These are phyloP conservation scores for Pugionium dolabratum DNA, from an alignment of 345 rosid genomes.

Conservation along the genomic window DNA sequence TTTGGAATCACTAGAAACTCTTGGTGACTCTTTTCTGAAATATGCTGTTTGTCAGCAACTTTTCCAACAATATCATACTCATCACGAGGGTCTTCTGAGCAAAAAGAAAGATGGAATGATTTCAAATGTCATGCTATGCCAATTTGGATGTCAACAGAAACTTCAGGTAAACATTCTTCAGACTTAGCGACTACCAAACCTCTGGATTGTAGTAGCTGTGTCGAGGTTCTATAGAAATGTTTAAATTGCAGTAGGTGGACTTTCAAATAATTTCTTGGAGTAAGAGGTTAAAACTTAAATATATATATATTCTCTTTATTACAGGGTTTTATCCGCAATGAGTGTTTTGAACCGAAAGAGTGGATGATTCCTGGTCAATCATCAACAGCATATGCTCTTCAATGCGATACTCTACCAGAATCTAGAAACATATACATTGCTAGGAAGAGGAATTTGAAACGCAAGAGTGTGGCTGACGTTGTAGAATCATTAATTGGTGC, in stretches of 20 bases:
- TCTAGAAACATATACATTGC: constrained; percentile 47
- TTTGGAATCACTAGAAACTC: constrained; percentile 88
- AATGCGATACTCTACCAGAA: constrained; percentile 43
- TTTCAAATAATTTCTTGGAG: neutral
- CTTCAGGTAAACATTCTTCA: constrained; percentile 58
- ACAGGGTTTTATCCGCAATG: constrained; percentile 82
- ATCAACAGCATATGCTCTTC: constrained; percentile 41
- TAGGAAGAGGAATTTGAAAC: constrained; percentile 51
- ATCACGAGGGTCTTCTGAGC: constrained; percentile 87
- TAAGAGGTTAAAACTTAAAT: neutral
- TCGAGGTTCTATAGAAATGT: constrained; percentile 4
- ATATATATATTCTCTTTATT: constrained; percentile 15
- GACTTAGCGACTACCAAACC: neutral
- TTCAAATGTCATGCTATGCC: constrained; percentile 70
- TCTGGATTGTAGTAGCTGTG: neutral
- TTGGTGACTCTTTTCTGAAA: constrained; percentile 92
- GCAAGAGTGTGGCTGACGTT: constrained; percentile 75
- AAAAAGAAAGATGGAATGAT: constrained; percentile 58
- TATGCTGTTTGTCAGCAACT: constrained; percentile 78
- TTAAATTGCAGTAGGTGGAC: neutral
- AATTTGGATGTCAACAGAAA: constrained; percentile 65
- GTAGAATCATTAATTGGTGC: constrained; percentile 91
- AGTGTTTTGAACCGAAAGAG: constrained; percentile 62
- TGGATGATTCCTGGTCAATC: constrained; percentile 78
- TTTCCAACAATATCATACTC: constrained; percentile 50